phyloP scores from a whole-genome alignment of 2,329 filamentous ascomycete species.

The Sclerotinia sclerotiorum region DNA sequence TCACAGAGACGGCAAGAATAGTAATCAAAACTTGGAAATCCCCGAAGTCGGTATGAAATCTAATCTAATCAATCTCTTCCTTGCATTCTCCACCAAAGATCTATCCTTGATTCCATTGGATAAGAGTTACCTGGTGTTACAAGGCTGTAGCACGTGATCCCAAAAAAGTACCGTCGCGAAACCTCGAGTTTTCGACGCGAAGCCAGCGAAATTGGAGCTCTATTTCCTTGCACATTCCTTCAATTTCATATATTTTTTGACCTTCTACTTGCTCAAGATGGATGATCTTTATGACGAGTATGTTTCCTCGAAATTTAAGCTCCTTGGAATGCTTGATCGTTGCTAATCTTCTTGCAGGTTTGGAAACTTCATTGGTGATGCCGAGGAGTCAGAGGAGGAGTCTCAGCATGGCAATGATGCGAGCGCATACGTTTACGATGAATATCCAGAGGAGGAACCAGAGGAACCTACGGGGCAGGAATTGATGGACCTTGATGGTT shows the following conservation, averaged over 20 bases:
- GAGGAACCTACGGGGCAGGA: slow-evolving; percentile 67
- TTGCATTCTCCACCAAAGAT: not conserved
- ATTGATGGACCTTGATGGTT: slow-evolving; percentile 90
- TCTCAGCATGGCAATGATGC: slow-evolving; percentile 74
- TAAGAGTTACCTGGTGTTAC: not conserved
- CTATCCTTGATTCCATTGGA: not conserved
- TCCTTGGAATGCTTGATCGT: slow-evolving; percentile 16
- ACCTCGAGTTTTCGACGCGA: slow-evolving; percentile 34
- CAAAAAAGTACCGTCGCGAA: slow-evolving; percentile 27
- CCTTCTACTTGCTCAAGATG: slow-evolving; percentile 52
- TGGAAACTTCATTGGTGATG: slow-evolving; percentile 97
- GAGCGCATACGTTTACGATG: slow-evolving; percentile 78
- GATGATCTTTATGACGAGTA: slow-evolving; percentile 98
- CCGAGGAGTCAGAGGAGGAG: slow-evolving; percentile 82
- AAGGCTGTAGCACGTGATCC: slow-evolving; percentile 33
- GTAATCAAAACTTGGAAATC: not conserved
- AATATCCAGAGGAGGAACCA: slow-evolving; percentile 61
- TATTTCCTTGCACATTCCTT: slow-evolving; percentile 18
- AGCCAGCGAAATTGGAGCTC: slow-evolving; percentile 6
- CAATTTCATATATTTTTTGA: slow-evolving; percentile 8
- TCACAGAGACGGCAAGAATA: not conserved
- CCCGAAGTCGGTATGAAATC: slow-evolving; percentile 6
- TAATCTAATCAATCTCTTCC: slow-evolving; percentile 18
- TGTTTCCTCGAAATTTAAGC: slow-evolving; percentile 29
- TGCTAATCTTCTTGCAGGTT: slow-evolving; percentile 59